Conservation (phyloP, 164 flowering plant genomes). For the Nymphaea thermarum region DNA sequence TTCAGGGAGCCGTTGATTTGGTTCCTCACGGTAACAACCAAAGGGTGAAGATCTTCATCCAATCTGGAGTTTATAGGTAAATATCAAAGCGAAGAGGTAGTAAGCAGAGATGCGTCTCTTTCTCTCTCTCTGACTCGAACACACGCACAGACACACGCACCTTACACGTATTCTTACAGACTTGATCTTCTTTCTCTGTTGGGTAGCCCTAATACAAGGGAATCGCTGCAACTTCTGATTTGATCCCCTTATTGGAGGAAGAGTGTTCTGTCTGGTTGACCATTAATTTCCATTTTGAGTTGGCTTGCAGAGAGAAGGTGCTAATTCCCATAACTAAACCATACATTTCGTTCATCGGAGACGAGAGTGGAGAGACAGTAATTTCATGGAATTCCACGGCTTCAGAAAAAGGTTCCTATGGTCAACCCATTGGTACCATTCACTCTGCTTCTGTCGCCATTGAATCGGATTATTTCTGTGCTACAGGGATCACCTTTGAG, state of each 20-base stretch:
- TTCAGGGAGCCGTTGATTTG: conserved; percentile 78
- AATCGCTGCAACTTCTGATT: not conserved
- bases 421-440: conserved; percentile 41
- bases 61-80: conserved; percentile 78
- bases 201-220: too few species aligned
- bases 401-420: conserved; percentile 33
- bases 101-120: not conserved
- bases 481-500: conserved; percentile 62
- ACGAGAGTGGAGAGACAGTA: conserved; percentile 19
- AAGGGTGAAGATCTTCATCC: conserved; percentile 57
- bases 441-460: conserved; percentile 55
- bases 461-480: conserved; percentile 67
- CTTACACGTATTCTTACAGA: too few species aligned
- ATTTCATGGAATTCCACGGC: conserved; percentile 67
- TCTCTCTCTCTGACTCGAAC: not conserved
- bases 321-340: conserved; percentile 49
- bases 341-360: conserved; percentile 72
- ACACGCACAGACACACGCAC: too few species aligned
- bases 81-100: not conserved
- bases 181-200: too few species aligned
- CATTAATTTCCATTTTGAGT: not conserved
- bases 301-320: conserved; percentile 60
- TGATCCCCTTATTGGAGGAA: not conserved
- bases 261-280: not conserved
- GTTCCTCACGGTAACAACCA: conserved; percentile 36